Conservation (phyloP, 2,329 filamentous ascomycete species). For the Xylaria digitata region DNA sequence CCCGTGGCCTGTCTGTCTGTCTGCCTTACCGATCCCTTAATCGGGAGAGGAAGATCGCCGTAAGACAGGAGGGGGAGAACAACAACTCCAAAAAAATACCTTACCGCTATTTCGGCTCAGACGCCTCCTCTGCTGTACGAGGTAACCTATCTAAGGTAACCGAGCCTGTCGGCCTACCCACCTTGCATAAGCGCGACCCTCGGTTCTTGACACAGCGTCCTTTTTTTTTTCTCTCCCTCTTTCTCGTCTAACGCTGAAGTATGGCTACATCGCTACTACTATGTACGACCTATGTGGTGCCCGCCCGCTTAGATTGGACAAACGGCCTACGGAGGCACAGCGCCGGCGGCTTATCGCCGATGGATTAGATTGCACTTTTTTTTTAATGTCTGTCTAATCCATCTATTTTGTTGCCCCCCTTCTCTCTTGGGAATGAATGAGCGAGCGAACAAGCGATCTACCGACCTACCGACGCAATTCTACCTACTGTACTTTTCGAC, state of each 20-base stretch:
- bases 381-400: no score
- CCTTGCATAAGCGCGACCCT: constrained; percentile 38
- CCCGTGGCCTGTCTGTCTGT: constrained; percentile 8
- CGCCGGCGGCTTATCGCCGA: constrained; percentile 30
- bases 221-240: not conserved
- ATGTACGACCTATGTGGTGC: not conserved
- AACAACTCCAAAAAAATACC: not conserved
- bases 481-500: no score
- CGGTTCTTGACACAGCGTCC: constrained; percentile 30
- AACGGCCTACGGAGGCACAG: constrained; percentile 20
- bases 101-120: constrained; percentile 35
- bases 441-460: not conserved
- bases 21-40: constrained; percentile 24
- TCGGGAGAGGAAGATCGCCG: constrained; percentile 25
- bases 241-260: constrained; percentile 25
- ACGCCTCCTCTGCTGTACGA: constrained; percentile 1
- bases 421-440: not conserved
- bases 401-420: no score
- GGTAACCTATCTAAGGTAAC: constrained; percentile 27
- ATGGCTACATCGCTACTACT: constrained; percentile 15
- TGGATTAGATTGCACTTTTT: constrained; percentile 6
- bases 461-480: no score
- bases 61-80: constrained; percentile 7
- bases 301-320: constrained; percentile 7
- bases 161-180: constrained; percentile 28